Evolutionary conservation across 2,329 filamentous ascomycete species (phyloP), one percentile per base, ranked within the genome.

Genomic region (Fusarium caatingaense): DNA sequence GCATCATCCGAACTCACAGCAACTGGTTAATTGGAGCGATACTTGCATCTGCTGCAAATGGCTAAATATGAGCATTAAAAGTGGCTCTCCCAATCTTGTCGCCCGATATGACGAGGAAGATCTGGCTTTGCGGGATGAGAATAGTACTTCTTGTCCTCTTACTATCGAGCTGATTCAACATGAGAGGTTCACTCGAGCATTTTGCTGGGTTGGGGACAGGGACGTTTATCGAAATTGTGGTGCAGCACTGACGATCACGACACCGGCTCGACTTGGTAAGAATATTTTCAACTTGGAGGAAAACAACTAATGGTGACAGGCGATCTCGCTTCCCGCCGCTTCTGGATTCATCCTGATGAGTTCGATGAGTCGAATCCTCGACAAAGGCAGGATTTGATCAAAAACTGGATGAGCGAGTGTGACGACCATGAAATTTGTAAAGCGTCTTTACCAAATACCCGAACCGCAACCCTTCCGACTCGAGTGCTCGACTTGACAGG

Each of bases 41-140:
- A 48, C 34, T 9, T 64, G 60, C 11, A 40, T 30, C 12, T 25
- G 7, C 4, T 64, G 58, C 5, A 64, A 64, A 10, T 64, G 60
- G 60, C 34, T 64, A 0, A 59, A 63, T 5, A 9, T 64, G 5
- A 64, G 60, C 23, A 37, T 64, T 7, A 25, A 15, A 18, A 20
- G 10, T 0, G 58, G 55, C 9, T 58, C 55, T 1, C 27, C 54
- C 2, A 16, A 9, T 15, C 15, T 48, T 7, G 16, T 62, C 3
- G 15, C 13, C 7, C 21, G 28, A 0, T 63, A 41, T 3, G 41
- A 44, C 10, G 8, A 27, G 10, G 42, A 44, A 4, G 44, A 56
- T 10, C 42, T 49, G 0, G 42, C 1, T 8, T 20, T 64, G 8
- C 28, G 49, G 2, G 42, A 64, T 2, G 48, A 64, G 2, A 48